Evolutionary conservation across 1,139 yeast genomes (phyloP), one percentile per base, ranked within the genome.

Genomic region (Saccharomyces hybrid): DNA sequence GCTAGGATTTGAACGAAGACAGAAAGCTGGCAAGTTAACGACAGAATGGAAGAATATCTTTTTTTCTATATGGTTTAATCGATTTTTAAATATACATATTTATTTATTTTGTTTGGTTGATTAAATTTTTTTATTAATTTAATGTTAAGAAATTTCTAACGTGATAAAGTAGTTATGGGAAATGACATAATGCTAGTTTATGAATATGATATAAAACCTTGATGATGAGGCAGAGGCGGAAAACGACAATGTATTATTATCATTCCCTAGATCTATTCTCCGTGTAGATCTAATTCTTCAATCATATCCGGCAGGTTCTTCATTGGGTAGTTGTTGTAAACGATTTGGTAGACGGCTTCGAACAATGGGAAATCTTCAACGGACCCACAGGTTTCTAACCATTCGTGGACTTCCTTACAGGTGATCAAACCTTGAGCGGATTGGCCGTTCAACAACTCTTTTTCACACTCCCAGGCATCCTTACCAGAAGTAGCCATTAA

Each of bases 341-440:
- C 82, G 64, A 91, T 87, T 64, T 80, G 81, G 73, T 89, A 88
- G 56, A 95, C 89, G 54, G 95, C 88, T 66, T 82, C 88, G 67
- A 91, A 86, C 65, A 91, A 79, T 57, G 97, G 97, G 81, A 86
- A 91, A 64, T 89, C 93, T 21, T 79, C 78, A 58, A 77, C 71
- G 73, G 80, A 78, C 55, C 80, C 77, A 73, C 78, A 79, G 68
- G 79, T 78, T 55, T 75, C 78, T 68, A 91, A 78, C 71, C 91
- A 82, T 68, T 86, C 95, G 73, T 88, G 88, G 53, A 91, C 97
- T 76, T 91, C 98, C 73, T 81, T 81, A 59, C 93, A 81, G 48
- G 98, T 91, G 65, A 86, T 81, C 59, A 90, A 80, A 71, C 98
- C 98, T 75, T 91, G 98, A 54, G 97, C 93, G 56, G 91, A 84